Percentiles rank a stretch among this genome's conserved stretches.
These are phyloP conservation scores for Diutina siamensis DNA, from an alignment of 1,139 yeast genomes.

Conservation along the genomic window DNA sequence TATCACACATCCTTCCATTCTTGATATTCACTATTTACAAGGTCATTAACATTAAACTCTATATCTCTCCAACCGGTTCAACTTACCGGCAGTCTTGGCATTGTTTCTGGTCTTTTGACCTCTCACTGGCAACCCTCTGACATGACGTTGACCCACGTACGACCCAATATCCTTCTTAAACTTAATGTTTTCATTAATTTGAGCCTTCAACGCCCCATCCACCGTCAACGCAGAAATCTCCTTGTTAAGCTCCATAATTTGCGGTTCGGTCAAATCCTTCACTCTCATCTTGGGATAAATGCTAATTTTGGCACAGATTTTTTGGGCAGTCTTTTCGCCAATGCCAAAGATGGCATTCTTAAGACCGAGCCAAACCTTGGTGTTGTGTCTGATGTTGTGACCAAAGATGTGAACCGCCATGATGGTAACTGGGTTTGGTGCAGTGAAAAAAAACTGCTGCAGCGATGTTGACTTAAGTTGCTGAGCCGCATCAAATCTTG, in stretches of 20 bases:
- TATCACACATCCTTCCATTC: too few relatives aligned
- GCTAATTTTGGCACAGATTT: constrained; percentile 78
- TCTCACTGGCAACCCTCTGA: constrained; percentile 77
- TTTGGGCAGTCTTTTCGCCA: constrained; percentile 63
- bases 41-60: neutral
- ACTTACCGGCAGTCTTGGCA: constrained; percentile 77
- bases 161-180: constrained; percentile 77
- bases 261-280: constrained; percentile 86
- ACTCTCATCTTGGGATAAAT: constrained; percentile 89
- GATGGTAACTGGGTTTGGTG: constrained; percentile 2
- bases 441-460: neutral
- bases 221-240: constrained; percentile 75
- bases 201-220: constrained; percentile 76
- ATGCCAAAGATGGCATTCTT: constrained; percentile 79
- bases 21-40: constrained; percentile 4
- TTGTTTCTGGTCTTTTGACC: constrained; percentile 92
- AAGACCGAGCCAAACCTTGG: constrained; percentile 50
- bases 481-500: neutral
- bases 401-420: constrained; percentile 76
- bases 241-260: constrained; percentile 74
- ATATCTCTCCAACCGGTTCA: constrained; percentile 63
- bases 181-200: constrained; percentile 67
- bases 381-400: constrained; percentile 49
- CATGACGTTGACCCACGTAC: constrained; percentile 83
- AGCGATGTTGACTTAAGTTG: neutral